phyloP scores from a whole-genome alignment of 2,329 filamentous ascomycete genomes.

The Mycosphaerelloides madeirae region DNA sequence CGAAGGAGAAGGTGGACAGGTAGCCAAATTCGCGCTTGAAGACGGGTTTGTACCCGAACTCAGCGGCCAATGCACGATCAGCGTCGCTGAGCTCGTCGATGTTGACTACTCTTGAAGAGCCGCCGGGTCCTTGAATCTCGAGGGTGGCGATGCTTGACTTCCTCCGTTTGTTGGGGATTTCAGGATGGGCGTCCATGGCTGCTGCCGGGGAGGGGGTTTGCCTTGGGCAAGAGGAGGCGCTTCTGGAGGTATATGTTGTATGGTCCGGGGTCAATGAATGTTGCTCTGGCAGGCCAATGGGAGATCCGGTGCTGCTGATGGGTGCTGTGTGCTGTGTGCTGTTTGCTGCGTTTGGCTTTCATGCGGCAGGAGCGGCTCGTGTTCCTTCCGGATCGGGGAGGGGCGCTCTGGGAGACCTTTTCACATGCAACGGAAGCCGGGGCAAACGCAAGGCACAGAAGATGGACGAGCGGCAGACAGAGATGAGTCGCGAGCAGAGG shows the following conservation, averaged over 20 bases:
- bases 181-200: background rate
- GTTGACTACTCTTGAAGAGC: constrained; percentile 14
- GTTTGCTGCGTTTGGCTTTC: no score
- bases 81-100: constrained; percentile 24
- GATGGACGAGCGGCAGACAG: no score
- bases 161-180: constrained; percentile 6
- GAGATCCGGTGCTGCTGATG: no score
- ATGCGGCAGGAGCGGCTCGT: background rate
- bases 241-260: background rate
- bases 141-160: constrained; percentile 13
- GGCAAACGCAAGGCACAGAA: no score
- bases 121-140: constrained; percentile 10
- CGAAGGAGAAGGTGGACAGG: constrained; percentile 57
- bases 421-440: no score
- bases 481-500: no score
- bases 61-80: constrained; percentile 24
- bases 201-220: background rate
- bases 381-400: background rate
- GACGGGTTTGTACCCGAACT: constrained; percentile 38
- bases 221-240: background rate
- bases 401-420: no score
- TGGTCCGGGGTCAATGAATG: no score
- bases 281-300: no score
- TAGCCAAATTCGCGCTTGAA: constrained; percentile 58
- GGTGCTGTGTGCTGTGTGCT: no score